Conservation (phyloP, 148 eudicot genomes). For the Cornus controversa region DNA sequence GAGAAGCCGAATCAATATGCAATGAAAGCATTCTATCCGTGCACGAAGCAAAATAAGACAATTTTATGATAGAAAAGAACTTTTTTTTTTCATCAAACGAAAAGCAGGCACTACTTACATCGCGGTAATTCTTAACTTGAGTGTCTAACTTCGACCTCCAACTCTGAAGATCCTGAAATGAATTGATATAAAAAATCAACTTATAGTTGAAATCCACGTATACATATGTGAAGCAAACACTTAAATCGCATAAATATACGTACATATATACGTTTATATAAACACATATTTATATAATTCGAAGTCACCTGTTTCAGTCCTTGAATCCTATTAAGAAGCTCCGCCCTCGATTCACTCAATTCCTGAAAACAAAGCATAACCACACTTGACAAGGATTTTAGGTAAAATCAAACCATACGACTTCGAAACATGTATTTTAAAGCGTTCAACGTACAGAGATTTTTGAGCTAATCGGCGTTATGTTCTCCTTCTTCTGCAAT, state of each 20-base stretch:
- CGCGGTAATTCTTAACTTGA: slow-evolving; percentile 61
- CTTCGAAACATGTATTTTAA: not conserved
- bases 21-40: too few species aligned
- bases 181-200: not conserved
- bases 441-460: slow-evolving; percentile 36
- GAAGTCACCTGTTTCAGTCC: slow-evolving; percentile 56
- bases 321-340: slow-evolving; percentile 71
- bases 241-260: not conserved
- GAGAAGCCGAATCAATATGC: too few species aligned
- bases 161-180: slow-evolving; percentile 59
- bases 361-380: slow-evolving; percentile 34
- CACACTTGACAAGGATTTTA: not conserved
- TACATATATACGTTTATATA: not conserved
- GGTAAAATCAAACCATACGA: not conserved
- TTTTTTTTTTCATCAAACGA: not conserved
- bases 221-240: not conserved
- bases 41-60: not conserved
- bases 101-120: slow-evolving; percentile 35
- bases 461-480: slow-evolving; percentile 38
- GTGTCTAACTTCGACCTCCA: slow-evolving; percentile 73
- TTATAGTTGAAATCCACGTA: not conserved
- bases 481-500: slow-evolving; percentile 53
- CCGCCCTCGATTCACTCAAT: slow-evolving; percentile 66
- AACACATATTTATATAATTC: too few species aligned
- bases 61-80: not conserved